phyloP scores from a whole-genome alignment of 2,329 filamentous ascomycete genomes.

The Colletotrichum paranaense region DNA sequence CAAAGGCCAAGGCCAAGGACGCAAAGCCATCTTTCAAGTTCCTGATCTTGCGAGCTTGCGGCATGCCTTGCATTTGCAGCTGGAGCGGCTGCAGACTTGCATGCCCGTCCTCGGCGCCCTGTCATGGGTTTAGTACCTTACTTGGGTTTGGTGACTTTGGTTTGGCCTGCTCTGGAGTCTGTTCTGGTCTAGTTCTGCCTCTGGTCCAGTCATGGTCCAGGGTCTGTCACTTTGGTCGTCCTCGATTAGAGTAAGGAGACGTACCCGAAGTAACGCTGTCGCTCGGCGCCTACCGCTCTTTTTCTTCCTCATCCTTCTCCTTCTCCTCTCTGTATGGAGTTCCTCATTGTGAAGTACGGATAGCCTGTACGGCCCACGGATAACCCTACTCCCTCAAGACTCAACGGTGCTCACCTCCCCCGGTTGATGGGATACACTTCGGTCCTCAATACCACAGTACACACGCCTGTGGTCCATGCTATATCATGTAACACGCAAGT shows the following conservation, averaged over 20 bases:
- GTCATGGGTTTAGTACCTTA: not conserved
- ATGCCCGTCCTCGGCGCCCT: slow-evolving; percentile 19
- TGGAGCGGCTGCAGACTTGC: slow-evolving; percentile 17
- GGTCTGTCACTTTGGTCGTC: slow-evolving; percentile 27
- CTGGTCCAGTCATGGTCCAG: slow-evolving; percentile 8
- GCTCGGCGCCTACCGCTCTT: slow-evolving; percentile 32
- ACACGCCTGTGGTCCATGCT: slow-evolving; percentile 23
- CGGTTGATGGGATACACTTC: not conserved
- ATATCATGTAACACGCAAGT: slow-evolving; percentile 30
- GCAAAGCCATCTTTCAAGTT: not conserved
- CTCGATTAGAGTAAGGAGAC: slow-evolving; percentile 33
- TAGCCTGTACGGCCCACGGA: not conserved
- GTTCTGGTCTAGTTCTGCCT: not conserved
- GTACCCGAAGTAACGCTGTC: slow-evolving; percentile 30
- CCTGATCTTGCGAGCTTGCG: not conserved
- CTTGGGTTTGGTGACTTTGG: not conserved
- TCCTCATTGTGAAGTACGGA: too few species aligned
- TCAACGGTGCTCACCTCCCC: not conserved
- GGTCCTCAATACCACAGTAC: not conserved
- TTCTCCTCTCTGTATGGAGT: too few species aligned
- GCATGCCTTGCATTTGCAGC: slow-evolving; percentile 6
- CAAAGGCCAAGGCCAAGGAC: not conserved
- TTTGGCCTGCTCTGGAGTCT: not conserved
- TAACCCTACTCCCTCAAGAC: not conserved
- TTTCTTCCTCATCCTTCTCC: not conserved